Conservation (phyloP, 2,329 filamentous ascomycete species). For the Exophiala phaeomuriformis region DNA sequence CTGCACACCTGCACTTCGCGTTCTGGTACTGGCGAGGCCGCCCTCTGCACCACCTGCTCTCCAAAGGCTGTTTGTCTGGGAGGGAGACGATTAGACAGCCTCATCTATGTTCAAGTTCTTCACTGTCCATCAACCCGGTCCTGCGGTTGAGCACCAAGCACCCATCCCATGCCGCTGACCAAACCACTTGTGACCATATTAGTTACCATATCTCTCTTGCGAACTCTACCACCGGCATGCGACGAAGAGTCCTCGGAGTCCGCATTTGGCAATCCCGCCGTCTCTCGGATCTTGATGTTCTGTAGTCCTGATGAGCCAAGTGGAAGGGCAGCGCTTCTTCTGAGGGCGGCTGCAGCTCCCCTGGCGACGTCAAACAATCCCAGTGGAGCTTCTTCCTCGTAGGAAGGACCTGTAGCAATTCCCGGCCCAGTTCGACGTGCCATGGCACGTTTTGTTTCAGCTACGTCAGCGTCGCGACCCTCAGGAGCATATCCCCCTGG, state of each 20-base stretch:
- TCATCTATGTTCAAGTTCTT: neutral
- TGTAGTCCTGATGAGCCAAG: constrained; percentile 27
- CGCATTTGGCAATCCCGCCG: neutral
- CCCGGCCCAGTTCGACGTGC: constrained; percentile 31
- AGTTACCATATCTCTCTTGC: constrained; percentile 51
- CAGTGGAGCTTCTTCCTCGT: constrained; percentile 42
- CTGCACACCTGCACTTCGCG: neutral
- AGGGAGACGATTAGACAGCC: too few species aligned
- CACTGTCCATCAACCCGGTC: constrained; percentile 12
- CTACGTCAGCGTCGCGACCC: constrained; percentile 40
- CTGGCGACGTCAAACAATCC: constrained; percentile 47
- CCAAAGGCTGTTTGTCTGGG: too few species aligned
- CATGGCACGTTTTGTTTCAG: constrained; percentile 38
- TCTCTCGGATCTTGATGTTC: constrained; percentile 16
- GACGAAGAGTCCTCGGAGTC: constrained; percentile 10
- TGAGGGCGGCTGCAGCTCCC: constrained; percentile 43
- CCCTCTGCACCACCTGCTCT: too few species aligned
- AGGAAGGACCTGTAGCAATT: constrained; percentile 13
- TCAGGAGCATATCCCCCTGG: constrained; percentile 41
- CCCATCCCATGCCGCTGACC: constrained; percentile 58
- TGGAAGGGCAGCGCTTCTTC: constrained; percentile 42
- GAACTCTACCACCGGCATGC: constrained; percentile 31
- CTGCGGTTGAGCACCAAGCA: constrained; percentile 47
- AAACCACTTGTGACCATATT: constrained; percentile 57
- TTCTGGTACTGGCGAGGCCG: too few species aligned